These are phyloP conservation scores for Boletus huronensis DNA, from an alignment of 768 basidiomycete genomes.

Conservation along the genomic window DNA sequence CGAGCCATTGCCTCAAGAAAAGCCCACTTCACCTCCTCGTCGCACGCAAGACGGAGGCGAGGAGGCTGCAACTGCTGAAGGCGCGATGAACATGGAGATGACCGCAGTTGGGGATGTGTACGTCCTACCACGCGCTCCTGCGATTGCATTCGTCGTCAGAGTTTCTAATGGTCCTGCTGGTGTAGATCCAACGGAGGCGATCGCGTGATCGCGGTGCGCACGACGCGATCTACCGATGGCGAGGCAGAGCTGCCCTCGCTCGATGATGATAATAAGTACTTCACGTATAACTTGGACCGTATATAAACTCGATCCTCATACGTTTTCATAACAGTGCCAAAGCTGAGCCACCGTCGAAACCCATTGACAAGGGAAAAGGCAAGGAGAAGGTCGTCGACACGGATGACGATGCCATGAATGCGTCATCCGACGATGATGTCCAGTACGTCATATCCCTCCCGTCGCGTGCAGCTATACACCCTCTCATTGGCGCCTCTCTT, in stretches of 20 bases:
- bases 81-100: background rate
- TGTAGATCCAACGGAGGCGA: background rate
- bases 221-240: background rate
- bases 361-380: background rate
- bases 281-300: background rate
- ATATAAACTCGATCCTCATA: background rate
- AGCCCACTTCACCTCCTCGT: background rate
- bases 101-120: background rate
- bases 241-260: background rate
- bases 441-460: background rate
- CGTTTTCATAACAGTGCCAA: background rate
- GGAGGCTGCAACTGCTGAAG: background rate
- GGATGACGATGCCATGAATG: background rate
- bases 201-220: background rate
- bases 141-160: background rate
- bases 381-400: background rate
- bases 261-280: background rate
- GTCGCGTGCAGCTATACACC: too few species aligned
- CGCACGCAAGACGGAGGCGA: background rate
- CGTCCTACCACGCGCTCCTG: background rate
- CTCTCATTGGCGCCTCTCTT: background rate
- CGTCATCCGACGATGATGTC: background rate
- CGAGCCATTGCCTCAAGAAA: background rate
- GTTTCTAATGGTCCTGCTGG: background rate
- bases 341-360: background rate